Evolutionary conservation across 768 basidiomycete species (phyloP).

Genomic region (Tulasnella sp.): DNA sequence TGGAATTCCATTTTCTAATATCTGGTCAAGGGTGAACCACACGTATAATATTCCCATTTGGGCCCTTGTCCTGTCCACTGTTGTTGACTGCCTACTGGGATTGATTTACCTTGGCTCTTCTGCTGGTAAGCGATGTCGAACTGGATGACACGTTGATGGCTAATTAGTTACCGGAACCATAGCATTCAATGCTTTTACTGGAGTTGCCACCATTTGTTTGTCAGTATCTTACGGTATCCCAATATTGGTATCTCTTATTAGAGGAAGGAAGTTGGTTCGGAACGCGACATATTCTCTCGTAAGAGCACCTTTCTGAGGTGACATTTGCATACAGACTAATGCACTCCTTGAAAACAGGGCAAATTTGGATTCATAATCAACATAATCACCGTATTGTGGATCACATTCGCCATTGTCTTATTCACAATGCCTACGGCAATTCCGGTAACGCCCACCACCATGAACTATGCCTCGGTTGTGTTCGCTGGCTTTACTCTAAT

Average conservation of each 20-base stretch:
- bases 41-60: slow-evolving; percentile 42
- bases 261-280: slow-evolving; percentile 33
- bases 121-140: neutral
- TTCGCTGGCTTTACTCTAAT: slow-evolving; percentile 49
- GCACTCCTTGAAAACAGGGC: slow-evolving; percentile 23
- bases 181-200: slow-evolving; percentile 56
- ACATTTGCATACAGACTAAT: no score
- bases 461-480: slow-evolving; percentile 56
- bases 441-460: slow-evolving; percentile 39
- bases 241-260: slow-evolving; percentile 38
- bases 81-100: slow-evolving; percentile 45
- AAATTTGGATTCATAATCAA: slow-evolving; percentile 37
- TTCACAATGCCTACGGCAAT: slow-evolving; percentile 57
- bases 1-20: slow-evolving; percentile 41
- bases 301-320: neutral
- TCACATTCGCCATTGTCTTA: slow-evolving; percentile 45
- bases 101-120: slow-evolving; percentile 41
- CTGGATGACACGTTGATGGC: neutral
- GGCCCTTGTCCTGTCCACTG: slow-evolving; percentile 45
- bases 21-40: slow-evolving; percentile 36
- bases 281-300: slow-evolving; percentile 39
- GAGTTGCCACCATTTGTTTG: slow-evolving; percentile 53
- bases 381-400: slow-evolving; percentile 43
- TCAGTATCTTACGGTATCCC: slow-evolving; percentile 54
- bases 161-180: slow-evolving; percentile 31